Percentiles rank a stretch among this genome's conserved stretches.
Conservation (phyloP, 73 alveolate species). For the Tetrahymena thermophila region DNA sequence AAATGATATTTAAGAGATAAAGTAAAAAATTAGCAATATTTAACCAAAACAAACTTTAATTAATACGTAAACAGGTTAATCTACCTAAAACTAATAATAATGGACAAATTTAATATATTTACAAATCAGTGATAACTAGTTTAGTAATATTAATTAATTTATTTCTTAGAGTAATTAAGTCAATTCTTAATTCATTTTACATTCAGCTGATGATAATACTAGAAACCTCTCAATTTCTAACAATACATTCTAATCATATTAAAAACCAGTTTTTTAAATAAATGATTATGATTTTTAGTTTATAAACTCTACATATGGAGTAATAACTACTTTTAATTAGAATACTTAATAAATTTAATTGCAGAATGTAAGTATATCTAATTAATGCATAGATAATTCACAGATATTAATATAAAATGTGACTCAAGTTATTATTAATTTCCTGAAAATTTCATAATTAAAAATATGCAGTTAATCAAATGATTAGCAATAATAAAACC, state of each 20-base stretch:
- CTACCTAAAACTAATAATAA: neutral
- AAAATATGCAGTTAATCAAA: no score
- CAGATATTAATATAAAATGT: no score
- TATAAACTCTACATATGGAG: neutral
- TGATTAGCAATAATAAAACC: no score
- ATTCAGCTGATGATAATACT: neutral
- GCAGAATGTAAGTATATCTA: neutral
- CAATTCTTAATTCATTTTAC: neutral
- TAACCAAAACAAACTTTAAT: neutral
- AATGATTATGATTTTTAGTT: neutral
- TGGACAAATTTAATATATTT: neutral
- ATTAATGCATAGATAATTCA: neutral
- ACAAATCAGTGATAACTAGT: neutral
- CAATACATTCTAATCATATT: neutral
- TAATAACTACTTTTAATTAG: neutral
- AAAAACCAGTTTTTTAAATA: neutral
- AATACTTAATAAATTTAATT: no score
- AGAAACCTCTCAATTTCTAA: neutral
- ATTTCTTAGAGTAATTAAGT: neutral
- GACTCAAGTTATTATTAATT: no score
- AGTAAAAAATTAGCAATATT: neutral
- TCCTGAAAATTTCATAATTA: no score
- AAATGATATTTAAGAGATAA: neutral
- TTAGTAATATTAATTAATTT: no score
- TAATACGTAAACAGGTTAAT: neutral